These are phyloP conservation scores for Penicillium silybi DNA, from an alignment of 495 filamentous ascomycete species.

Conservation along the genomic window DNA sequence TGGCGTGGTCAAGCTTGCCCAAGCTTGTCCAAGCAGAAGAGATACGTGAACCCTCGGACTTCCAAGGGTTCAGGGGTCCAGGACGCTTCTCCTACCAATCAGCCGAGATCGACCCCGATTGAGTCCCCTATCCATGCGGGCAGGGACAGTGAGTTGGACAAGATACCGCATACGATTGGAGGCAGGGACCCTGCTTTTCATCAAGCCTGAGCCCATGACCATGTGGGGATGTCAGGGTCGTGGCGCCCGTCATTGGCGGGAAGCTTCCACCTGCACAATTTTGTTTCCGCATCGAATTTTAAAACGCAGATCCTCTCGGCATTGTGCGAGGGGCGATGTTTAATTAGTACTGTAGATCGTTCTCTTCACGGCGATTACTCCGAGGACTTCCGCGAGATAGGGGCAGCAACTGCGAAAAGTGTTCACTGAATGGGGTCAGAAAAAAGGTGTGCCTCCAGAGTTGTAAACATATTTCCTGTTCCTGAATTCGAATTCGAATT, in stretches of 20 bases:
- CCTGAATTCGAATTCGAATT: background rate
- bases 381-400: background rate
- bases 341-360: background rate
- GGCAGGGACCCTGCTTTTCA: background rate
- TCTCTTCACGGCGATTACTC: background rate
- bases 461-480: background rate
- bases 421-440: background rate
- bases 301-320: background rate
- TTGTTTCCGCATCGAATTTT: background rate
- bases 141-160: background rate
- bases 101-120: background rate
- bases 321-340: background rate
- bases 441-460: background rate
- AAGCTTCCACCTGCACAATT: background rate
- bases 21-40: background rate
- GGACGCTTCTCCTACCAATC: background rate
- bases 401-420: background rate
- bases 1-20: background rate
- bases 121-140: background rate
- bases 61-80: background rate
- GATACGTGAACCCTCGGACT: background rate
- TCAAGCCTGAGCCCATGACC: background rate
- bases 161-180: background rate
- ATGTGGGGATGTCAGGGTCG: background rate
- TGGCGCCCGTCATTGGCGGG: background rate